Evolutionary conservation across 345 rosid genomes (phyloP), one percentile per base, ranked within the genome.

Genomic region (sweet orange (Citrus sinensis)): DNA sequence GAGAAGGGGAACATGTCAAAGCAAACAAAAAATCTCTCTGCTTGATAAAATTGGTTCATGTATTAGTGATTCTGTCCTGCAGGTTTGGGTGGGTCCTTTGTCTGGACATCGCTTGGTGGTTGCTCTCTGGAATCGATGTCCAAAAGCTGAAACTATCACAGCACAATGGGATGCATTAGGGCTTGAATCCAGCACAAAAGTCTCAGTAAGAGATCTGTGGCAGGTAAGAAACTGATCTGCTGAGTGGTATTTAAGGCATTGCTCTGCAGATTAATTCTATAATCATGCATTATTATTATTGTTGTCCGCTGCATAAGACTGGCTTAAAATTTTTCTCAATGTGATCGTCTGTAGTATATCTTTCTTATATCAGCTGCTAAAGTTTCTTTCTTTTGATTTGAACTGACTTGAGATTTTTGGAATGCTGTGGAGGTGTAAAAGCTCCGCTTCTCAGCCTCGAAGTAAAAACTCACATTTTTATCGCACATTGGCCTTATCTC

Each of bases 61-160:
- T 70, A 60, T 39, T 63, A 70, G 4, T 51, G 39, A 25, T 51
- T 13, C 22, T 42, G 30, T 71, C 79, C 74, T 78, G 4, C 87
- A 95, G 98, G 89, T 96, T 71, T 96, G 99, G 99, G 94, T 94
- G 27, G 98, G 99, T 40, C 98, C 99, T n/a, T 86, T 96, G 80
- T 82, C 93, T 27, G 93, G 82, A 71, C 81, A 88, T 67, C 94
- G 94, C 30, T 72, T 96, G 86, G 97, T 76, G 29, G 92, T 96
- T 71, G 97, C 86, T 77, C 86, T 94, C 56, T 96, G 99, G 98
- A 96, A 96, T 85, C 92, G 97, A 49, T 94, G 99, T 82, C 79
- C 86, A 24, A 70, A 86, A 67, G 83, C 89, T 76, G 90, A 89
- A 69, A 90, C 86, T 24, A 89, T 96, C 68, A 89, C 92, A 11